A percentile compares a stretch with the other conserved stretches of the same genome.
phyloP scores from a whole-genome alignment of 768 basidiomycete species.

The Pisolithus orientalis region DNA sequence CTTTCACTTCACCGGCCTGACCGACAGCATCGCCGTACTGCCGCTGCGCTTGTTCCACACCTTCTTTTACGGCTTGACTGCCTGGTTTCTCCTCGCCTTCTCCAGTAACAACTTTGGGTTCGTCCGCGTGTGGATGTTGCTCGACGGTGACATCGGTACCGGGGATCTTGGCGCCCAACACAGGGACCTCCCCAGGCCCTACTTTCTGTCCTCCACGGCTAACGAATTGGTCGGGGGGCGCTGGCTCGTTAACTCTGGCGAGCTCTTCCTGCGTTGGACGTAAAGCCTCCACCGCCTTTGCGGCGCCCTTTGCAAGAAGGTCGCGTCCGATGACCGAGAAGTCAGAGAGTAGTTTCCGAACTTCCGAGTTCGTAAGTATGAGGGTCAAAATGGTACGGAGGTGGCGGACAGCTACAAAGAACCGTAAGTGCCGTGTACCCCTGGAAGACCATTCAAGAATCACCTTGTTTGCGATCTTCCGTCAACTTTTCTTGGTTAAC shows the following conservation, averaged over 20 bases:
- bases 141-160: slow-evolving; percentile 35
- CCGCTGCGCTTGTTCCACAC: slow-evolving; percentile 9
- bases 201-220: slow-evolving; percentile 37
- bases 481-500: slow-evolving; percentile 47
- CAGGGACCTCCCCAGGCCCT: slow-evolving; percentile 41
- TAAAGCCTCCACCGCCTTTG: slow-evolving; percentile 62
- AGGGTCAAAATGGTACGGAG: slow-evolving; percentile 84
- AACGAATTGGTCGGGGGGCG: slow-evolving; percentile 58
- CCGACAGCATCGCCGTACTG: slow-evolving; percentile 4
- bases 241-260: slow-evolving; percentile 60
- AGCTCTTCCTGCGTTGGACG: slow-evolving; percentile 63
- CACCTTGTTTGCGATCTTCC: slow-evolving; percentile 60
- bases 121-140: slow-evolving; percentile 49
- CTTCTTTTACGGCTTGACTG: slow-evolving; percentile 17
- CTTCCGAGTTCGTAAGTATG: slow-evolving; percentile 88
- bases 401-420: slow-evolving; percentile 65
- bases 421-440: background rate
- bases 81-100: slow-evolving; percentile 30
- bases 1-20: slow-evolving; percentile 6
- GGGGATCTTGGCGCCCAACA: slow-evolving; percentile 41
- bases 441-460: slow-evolving; percentile 4
- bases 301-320: slow-evolving; percentile 67
- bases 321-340: slow-evolving; percentile 76
- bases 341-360: slow-evolving; percentile 82
- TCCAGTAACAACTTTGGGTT: slow-evolving; percentile 26